Percentiles rank a stretch among this genome's conserved stretches.
phyloP scores from a whole-genome alignment of 805 yeast species.

The Gaillardinia entomophila region DNA sequence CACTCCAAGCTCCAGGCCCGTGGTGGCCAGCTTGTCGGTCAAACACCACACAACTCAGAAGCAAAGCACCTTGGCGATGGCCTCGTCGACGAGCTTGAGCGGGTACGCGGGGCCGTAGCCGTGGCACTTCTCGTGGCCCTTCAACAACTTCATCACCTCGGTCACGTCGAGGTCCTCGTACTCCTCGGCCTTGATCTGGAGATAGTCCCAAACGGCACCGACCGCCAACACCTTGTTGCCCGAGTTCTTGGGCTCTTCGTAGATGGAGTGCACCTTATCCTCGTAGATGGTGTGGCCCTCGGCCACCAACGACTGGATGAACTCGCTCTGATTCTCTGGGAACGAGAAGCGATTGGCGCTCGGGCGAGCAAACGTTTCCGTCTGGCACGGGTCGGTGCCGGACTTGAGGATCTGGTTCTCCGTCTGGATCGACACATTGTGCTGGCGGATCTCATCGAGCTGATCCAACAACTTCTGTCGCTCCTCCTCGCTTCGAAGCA shows the following conservation, averaged over 20 bases:
- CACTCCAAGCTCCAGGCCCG: too few species aligned
- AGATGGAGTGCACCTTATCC: slow-evolving; percentile 20
- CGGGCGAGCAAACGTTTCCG: not conserved
- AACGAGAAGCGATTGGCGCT: slow-evolving; percentile 20
- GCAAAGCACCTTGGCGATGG: slow-evolving; percentile 12
- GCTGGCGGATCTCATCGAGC: slow-evolving; percentile 46
- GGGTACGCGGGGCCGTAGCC: slow-evolving; percentile 73
- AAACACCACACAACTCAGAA: not conserved
- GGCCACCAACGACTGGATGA: slow-evolving; percentile 21
- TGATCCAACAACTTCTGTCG: slow-evolving; percentile 41
- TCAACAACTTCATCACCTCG: slow-evolving; percentile 52
- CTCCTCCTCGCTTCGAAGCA: slow-evolving; percentile 53
- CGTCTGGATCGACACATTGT: slow-evolving; percentile 50
- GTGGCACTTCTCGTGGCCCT: slow-evolving; percentile 71
- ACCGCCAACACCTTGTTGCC: slow-evolving; percentile 56
- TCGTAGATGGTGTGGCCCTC: slow-evolving; percentile 19
- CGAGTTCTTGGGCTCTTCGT: slow-evolving; percentile 29
- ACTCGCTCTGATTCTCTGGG: slow-evolving; percentile 29
- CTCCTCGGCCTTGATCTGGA: slow-evolving; percentile 42
- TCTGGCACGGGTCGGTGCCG: slow-evolving; percentile 13
- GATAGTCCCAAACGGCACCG: slow-evolving; percentile 80
- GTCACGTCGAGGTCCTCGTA: slow-evolving; percentile 51
- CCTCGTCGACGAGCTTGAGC: slow-evolving; percentile 35
- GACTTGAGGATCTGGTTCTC: slow-evolving; percentile 56
- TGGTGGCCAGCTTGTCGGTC: too few species aligned